Evolutionary conservation across 2,329 filamentous ascomycete genomes (phyloP).

Genomic region (Aspergillus pseudotamarii): DNA sequence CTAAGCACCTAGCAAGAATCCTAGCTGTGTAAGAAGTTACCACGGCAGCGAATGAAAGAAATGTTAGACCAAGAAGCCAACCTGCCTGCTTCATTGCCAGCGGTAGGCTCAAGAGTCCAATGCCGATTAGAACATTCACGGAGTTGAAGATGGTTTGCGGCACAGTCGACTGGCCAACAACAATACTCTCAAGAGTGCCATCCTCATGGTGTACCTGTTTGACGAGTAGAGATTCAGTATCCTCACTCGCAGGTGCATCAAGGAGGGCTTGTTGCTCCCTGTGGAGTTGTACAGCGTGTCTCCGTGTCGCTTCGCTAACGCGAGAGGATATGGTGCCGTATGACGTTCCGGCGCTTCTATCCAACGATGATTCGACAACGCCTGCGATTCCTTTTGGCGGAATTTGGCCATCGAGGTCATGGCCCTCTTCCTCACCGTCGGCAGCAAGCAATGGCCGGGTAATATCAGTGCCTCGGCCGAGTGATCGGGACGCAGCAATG

Average conservation of each 20-base stretch:
- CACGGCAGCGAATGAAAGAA: slow-evolving; percentile 72
- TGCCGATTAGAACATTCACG: slow-evolving; percentile 87
- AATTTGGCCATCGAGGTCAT: slow-evolving; percentile 14
- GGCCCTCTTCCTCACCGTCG: slow-evolving; percentile 32
- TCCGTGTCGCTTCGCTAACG: slow-evolving; percentile 59
- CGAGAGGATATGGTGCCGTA: slow-evolving; percentile 63
- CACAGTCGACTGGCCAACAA: slow-evolving; percentile 91
- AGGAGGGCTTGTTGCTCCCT: slow-evolving; percentile 54
- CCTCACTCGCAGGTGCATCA: slow-evolving; percentile 56
- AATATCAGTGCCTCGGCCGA: slow-evolving; percentile 31
- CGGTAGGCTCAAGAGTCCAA: slow-evolving; percentile 85
- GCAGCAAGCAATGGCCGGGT: slow-evolving; percentile 32
- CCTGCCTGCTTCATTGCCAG: slow-evolving; percentile 85
- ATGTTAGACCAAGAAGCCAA: slow-evolving; percentile 79
- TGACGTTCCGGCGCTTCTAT: slow-evolving; percentile 70
- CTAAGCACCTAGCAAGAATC: slow-evolving; percentile 83
- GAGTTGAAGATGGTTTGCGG: slow-evolving; percentile 97
- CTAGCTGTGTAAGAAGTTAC: slow-evolving; percentile 85
- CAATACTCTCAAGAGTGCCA: slow-evolving; percentile 78
- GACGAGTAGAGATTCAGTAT: slow-evolving; percentile 76
- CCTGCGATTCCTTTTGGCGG: slow-evolving; percentile 21
- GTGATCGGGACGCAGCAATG: slow-evolving; percentile 25
- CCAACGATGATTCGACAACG: slow-evolving; percentile 58
- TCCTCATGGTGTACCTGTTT: slow-evolving; percentile 84
- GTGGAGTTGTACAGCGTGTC: slow-evolving; percentile 56